Evolutionary conservation across 345 rosid genomes (phyloP).

Genomic region (Eucalyptus sideroxylon): DNA sequence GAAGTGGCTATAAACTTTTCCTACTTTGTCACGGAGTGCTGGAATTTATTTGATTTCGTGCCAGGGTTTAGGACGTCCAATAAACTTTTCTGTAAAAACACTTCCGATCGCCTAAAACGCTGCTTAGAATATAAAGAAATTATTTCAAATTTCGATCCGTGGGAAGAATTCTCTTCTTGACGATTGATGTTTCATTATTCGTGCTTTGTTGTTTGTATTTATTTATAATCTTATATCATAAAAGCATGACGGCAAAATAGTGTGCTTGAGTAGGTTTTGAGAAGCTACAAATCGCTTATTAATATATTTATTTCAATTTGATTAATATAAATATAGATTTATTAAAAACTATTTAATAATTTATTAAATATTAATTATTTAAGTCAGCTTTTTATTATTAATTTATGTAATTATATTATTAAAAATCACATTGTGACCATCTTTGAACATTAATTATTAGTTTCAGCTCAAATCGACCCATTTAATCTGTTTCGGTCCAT

Average conservation of each 20-base stretch:
- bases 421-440: rapidly evolving
- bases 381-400: no score
- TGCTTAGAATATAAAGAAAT: background rate
- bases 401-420: no score
- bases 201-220: background rate
- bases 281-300: background rate
- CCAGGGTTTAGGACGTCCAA: background rate
- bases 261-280: background rate
- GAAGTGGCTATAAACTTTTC: constrained; percentile 32
- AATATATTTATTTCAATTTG: background rate
- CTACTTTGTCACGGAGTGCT: background rate
- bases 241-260: background rate
- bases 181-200: background rate
- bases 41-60: background rate
- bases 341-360: no score
- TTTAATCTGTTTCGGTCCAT: background rate
- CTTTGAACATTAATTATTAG: background rate
- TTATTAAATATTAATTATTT: no score
- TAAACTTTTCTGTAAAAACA: background rate
- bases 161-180: background rate
- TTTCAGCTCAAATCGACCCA: no score
- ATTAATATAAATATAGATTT: no score
- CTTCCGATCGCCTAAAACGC: background rate
- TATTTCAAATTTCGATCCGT: background rate
- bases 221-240: background rate